Percentiles rank a stretch among this genome's conserved stretches.
These are phyloP conservation scores for Pichia sp. DNA, from an alignment of 1,139 yeast species.

Conservation along the genomic window DNA sequence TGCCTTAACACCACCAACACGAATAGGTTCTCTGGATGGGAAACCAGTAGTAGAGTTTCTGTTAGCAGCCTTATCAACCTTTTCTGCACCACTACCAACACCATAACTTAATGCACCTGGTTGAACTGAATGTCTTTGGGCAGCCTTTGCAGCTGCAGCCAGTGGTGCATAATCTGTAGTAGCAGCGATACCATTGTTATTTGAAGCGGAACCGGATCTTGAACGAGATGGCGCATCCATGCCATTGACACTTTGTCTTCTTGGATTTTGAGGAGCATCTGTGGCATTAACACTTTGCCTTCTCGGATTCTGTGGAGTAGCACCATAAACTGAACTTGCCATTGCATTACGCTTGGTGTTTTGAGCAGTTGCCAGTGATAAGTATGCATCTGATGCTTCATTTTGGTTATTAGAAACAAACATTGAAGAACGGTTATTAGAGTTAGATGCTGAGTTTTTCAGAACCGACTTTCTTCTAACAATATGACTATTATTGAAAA, in stretches of 20 bases:
- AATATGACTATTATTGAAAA: not conserved
- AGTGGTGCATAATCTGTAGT: constrained; percentile 16
- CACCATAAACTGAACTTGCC: constrained; percentile 25
- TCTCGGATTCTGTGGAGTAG: not conserved
- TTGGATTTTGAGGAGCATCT: constrained; percentile 11
- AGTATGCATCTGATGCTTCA: constrained; percentile 48
- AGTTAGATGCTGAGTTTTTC: constrained; percentile 43
- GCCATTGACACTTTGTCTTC: constrained; percentile 9
- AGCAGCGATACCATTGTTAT: not conserved
- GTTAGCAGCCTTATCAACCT: not conserved
- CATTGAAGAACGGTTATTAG: constrained; percentile 18
- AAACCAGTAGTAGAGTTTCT: constrained; percentile 1
- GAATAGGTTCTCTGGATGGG: not conserved
- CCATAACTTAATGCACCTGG: not conserved
- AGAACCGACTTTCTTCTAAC: constrained; percentile 57
- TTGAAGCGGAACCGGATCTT: constrained; percentile 15
- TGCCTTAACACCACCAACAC: constrained; percentile 12
- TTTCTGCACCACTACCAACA: not conserved
- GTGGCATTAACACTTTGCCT: constrained; percentile 8
- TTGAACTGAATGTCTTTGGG: constrained; percentile 23
- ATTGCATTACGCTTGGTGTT: constrained; percentile 72
- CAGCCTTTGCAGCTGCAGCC: constrained; percentile 31
- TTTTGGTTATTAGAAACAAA: constrained; percentile 2
- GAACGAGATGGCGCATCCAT: constrained; percentile 15
- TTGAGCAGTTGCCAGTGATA: constrained; percentile 72